These are phyloP conservation scores for Fusarium beomiforme DNA, from an alignment of 2,329 filamentous ascomycete species.

Conservation along the genomic window DNA sequence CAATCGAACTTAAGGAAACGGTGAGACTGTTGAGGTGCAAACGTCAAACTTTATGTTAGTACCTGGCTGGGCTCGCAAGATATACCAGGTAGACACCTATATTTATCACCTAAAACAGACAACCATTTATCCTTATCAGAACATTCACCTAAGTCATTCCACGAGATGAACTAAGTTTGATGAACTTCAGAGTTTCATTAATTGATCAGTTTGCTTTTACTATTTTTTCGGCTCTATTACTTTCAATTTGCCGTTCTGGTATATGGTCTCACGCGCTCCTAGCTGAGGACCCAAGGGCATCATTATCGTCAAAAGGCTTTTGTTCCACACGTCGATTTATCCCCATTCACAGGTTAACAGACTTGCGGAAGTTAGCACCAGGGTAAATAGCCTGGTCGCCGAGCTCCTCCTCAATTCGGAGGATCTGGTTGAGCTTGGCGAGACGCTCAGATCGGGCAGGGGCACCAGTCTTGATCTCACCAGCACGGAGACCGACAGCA, in stretches of 20 bases:
- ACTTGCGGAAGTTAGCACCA: slow-evolving; percentile 88
- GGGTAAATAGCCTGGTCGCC: slow-evolving; percentile 91
- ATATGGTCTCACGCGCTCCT: slow-evolving; percentile 38
- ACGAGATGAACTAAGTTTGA: neutral
- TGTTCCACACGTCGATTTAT: slow-evolving; percentile 1
- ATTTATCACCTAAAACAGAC: neutral
- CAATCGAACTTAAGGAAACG: neutral
- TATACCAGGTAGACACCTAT: neutral
- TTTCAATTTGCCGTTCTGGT: slow-evolving; percentile 40
- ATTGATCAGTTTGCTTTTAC: slow-evolving; percentile 41
- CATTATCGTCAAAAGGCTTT: slow-evolving; percentile 39
- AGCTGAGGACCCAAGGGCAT: slow-evolving; percentile 37
- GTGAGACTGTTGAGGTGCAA: neutral
- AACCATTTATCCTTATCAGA: neutral
- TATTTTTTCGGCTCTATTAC: slow-evolving; percentile 43
- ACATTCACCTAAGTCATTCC: neutral
- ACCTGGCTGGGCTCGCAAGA: too few species aligned
- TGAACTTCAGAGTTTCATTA: slow-evolving; percentile 35
- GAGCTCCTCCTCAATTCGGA: slow-evolving; percentile 99
- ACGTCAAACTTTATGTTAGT: neutral
- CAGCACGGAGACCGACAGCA: slow-evolving; percentile 93
- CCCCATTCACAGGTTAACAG: slow-evolving; percentile 81
- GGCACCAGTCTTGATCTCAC: slow-evolving; percentile 99
- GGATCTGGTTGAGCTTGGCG: slow-evolving; percentile 99
- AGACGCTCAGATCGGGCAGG: slow-evolving; percentile 97